phyloP scores from a whole-genome alignment of 2,329 filamentous ascomycete genomes.

The Drechslera avenae region DNA sequence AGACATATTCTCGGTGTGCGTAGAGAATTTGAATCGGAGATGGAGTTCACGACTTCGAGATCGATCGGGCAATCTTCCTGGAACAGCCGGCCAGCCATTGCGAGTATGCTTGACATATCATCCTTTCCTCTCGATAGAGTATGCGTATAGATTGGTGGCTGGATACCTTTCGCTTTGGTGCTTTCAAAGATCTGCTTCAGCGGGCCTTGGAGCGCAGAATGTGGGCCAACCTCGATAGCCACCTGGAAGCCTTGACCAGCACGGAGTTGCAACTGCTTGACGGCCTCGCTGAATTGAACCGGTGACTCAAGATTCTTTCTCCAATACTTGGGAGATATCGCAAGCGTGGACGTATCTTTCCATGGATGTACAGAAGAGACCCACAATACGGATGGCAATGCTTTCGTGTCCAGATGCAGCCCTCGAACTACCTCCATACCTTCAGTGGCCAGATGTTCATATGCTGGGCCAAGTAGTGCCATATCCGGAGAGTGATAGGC shows the following conservation, averaged over 20 bases:
- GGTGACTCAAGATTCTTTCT: constrained; percentile 24
- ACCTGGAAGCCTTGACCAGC: neutral
- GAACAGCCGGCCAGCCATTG: too few relatives aligned
- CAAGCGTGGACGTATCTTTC: neutral
- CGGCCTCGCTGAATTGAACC: constrained; percentile 23
- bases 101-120: too few relatives aligned
- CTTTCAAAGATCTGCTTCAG: constrained; percentile 43
- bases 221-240: constrained; percentile 35
- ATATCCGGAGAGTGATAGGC: constrained; percentile 41
- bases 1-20: neutral
- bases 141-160: too few relatives aligned
- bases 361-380: constrained; percentile 1
- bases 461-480: constrained; percentile 18
- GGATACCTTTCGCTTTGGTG: neutral
- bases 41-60: constrained; percentile 7
- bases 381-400: neutral
- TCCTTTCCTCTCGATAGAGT: neutral
- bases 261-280: neutral
- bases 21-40: constrained; percentile 20
- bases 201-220: constrained; percentile 50
- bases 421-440: neutral
- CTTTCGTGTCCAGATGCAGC: neutral
- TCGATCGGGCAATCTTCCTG: neutral
- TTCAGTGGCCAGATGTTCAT: constrained; percentile 7
- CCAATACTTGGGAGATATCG: constrained; percentile 1